Evolutionary conservation across 1,284 basidiomycete species (phyloP), one percentile per base, ranked within the genome.

Genomic region (Entoloma clypeatum): DNA sequence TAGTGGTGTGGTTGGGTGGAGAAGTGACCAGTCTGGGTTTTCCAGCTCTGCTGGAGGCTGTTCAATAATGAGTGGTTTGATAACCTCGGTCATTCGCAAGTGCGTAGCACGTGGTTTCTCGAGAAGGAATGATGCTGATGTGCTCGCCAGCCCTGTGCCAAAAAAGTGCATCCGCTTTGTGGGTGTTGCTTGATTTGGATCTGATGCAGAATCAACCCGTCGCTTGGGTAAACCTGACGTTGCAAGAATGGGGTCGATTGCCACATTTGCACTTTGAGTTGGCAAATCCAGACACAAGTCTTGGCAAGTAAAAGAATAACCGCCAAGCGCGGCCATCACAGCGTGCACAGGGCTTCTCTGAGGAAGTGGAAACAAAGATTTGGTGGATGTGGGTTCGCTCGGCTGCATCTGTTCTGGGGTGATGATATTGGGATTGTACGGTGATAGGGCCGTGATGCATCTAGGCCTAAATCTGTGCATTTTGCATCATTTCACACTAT

Each of bases 391-490:
- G 6, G 50, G 36, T 17, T 47, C 17, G 14, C 43, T 50, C 4
- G 60, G 60, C 37, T 53, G 55, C 51, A 59, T 53, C 39, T 58
- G 52, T 10, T 44, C 34, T 2, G 48, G 36, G 5, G 40, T 45
- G 35, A 62, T 61, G 7, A 53, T 52, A 24, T 44, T 33, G 1
- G 43, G 51, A 39, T 58, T 43, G 37, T 56, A 66, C n/a, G 60
- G 64, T 36, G 55, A 39, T 14, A 67, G 44, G 6, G 62, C 62
- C 4, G 61, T 65, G 4, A 43, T 4, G 13, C 36, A 18, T 18
- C 3, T 5, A n/a, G n/a, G n/a, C n/a, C n/a, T n/a, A n/a, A n/a
- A n/a, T n/a, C n/a, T n/a, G n/a, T n/a, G n/a, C n/a, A n/a, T n/a
- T n/a, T n/a, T n/a, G n/a, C n/a, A n/a, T n/a, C n/a, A n/a, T n/a